Percentiles rank a stretch among this genome's conserved stretches.
phyloP scores from a whole-genome alignment of 177 flowering plant species.

The Tripterygium wilfordii region DNA sequence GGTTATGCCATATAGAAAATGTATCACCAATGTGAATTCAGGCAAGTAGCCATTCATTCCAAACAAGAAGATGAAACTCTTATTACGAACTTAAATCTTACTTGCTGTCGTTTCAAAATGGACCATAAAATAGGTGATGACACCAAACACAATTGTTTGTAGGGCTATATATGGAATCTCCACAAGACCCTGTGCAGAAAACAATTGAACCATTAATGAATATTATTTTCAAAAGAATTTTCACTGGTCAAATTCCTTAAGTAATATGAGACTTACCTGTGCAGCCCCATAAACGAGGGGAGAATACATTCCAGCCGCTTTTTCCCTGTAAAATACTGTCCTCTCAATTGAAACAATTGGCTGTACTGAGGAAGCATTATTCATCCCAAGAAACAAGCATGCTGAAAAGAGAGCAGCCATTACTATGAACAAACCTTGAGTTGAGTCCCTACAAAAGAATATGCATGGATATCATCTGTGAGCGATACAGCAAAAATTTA shows the following conservation, averaged over 20 bases:
- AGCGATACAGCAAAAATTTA: no score
- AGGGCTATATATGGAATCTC: slow-evolving; percentile 69
- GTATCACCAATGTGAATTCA: no score
- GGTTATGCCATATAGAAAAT: no score
- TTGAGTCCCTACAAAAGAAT: slow-evolving; percentile 68
- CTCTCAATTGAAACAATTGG: slow-evolving; percentile 84
- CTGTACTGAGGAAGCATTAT: slow-evolving; percentile 79
- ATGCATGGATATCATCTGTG: no score
- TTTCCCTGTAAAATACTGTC: slow-evolving; percentile 88
- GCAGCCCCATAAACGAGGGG: slow-evolving; percentile 77
- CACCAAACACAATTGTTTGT: slow-evolving; percentile 61
- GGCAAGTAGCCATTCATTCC: no score
- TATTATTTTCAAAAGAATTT: neutral
- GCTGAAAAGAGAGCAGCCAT: slow-evolving; percentile 83
- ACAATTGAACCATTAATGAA: neutral
- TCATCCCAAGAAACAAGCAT: slow-evolving; percentile 73
- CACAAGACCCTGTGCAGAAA: slow-evolving; percentile 56
- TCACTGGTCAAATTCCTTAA: neutral
- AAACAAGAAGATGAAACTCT: no score
- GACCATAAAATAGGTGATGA: slow-evolving; percentile 82
- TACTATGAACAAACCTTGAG: slow-evolving; percentile 35
- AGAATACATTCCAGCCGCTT: slow-evolving; percentile 87
- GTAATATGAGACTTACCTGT: slow-evolving; percentile 41
- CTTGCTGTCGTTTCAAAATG: slow-evolving; percentile 61
- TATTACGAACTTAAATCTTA: slow-evolving; percentile 21